Percentiles rank a stretch among this genome's conserved stretches.
These are phyloP conservation scores for Alternaria conjuncta DNA, from an alignment of 2,329 filamentous ascomycete genomes.

Conservation along the genomic window DNA sequence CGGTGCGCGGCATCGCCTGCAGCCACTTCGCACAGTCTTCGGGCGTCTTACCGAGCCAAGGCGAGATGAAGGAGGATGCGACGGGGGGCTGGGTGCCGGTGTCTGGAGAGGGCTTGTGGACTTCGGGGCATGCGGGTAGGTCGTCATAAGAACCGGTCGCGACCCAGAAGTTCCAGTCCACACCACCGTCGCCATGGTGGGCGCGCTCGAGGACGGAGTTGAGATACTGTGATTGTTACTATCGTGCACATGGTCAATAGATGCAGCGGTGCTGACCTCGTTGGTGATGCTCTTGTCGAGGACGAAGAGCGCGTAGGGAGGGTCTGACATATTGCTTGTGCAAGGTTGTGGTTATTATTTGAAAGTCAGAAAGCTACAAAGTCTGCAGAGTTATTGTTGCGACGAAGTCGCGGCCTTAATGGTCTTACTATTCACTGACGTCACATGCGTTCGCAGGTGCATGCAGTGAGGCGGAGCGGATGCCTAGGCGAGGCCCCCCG, in stretches of 20 bases:
- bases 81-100: no score
- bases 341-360: not conserved
- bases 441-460: not conserved
- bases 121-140: not conserved
- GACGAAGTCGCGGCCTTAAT: not conserved
- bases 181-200: not conserved
- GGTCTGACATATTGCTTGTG: not conserved
- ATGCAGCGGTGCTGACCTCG: not conserved
- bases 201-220: not conserved
- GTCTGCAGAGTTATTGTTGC: not conserved
- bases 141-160: not conserved
- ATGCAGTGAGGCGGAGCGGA: not conserved
- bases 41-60: not conserved
- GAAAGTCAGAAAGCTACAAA: not conserved
- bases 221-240: not conserved
- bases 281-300: slow-evolving; percentile 10
- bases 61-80: not conserved
- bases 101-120: not conserved
- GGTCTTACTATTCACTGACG: not conserved
- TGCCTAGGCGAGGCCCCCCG: not conserved
- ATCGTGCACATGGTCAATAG: not conserved
- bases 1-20: not conserved
- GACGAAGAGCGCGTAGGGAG: slow-evolving; percentile 18
- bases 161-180: not conserved
- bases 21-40: not conserved